These are phyloP conservation scores for Tanacetum coccineum DNA, from an alignment of 129 eudicot genomes.

Conservation along the genomic window DNA sequence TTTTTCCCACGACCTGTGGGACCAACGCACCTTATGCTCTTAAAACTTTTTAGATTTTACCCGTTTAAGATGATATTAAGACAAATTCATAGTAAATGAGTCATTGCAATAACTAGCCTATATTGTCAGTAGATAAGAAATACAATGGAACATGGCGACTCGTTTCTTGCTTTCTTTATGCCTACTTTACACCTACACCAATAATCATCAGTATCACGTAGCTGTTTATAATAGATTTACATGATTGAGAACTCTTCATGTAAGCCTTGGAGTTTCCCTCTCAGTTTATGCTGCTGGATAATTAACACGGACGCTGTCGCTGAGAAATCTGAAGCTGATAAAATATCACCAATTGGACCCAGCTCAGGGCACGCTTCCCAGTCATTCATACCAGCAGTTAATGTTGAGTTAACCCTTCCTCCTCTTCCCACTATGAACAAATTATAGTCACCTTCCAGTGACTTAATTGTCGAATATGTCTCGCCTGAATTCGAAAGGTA, in stretches of 20 bases:
- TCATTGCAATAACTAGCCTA: not conserved
- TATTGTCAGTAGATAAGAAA: not conserved
- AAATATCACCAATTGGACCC: slow-evolving; percentile 92
- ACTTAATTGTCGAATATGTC: slow-evolving; percentile 66
- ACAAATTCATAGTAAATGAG: not conserved
- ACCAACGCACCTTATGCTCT: no score
- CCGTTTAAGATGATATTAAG: not conserved
- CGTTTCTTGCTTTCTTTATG: slow-evolving; percentile 8
- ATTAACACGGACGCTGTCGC: slow-evolving; percentile 68
- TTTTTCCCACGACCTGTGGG: no score
- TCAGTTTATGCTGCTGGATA: slow-evolving; percentile 78
- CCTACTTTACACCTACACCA: slow-evolving; percentile 15
- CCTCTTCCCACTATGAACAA: slow-evolving; percentile 85
- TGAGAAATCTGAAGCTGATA: slow-evolving; percentile 68
- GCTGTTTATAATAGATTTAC: slow-evolving; percentile 30
- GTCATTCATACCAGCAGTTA: slow-evolving; percentile 93
- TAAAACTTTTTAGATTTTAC: not conserved
- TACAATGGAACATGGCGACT: not conserved
- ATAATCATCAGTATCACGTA: not conserved
- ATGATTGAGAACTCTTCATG: slow-evolving; percentile 72
- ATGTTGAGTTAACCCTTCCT: slow-evolving; percentile 65
- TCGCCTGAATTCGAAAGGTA: slow-evolving; percentile 77
- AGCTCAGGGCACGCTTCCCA: slow-evolving; percentile 96
- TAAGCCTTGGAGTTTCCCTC: slow-evolving; percentile 61
- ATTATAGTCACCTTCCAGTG: slow-evolving; percentile 71